Percentiles rank a stretch among this genome's conserved stretches.
phyloP scores from a whole-genome alignment of 2,329 filamentous ascomycete genomes.

The Aspergillus arachidicola region DNA sequence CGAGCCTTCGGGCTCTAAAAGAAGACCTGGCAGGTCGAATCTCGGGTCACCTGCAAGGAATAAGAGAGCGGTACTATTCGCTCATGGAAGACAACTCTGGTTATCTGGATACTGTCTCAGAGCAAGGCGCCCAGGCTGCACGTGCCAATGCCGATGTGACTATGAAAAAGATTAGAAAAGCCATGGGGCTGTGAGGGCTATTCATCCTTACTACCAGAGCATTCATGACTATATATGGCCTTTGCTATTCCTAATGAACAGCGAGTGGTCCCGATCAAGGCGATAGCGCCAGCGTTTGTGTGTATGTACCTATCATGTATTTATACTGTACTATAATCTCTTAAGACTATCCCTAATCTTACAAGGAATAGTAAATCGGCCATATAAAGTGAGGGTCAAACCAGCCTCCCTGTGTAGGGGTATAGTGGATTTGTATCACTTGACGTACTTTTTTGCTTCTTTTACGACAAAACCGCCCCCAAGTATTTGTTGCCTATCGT shows the following conservation, averaged over 20 bases:
- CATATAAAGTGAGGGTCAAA: not conserved
- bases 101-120: constrained; percentile 34
- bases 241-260: not conserved
- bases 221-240: not conserved
- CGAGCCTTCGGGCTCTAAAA: constrained; percentile 64
- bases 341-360: not conserved
- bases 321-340: not conserved
- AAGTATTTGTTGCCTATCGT: not conserved
- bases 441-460: not conserved
- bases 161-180: constrained; percentile 34
- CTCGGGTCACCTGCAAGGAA: constrained; percentile 30
- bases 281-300: not conserved
- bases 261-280: not conserved
- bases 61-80: constrained; percentile 38
- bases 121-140: constrained; percentile 34
- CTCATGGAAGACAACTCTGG: constrained; percentile 31
- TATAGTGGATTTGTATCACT: no score
- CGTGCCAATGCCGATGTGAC: constrained; percentile 34
- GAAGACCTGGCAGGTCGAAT: constrained; percentile 58
- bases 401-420: no score
- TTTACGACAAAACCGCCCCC: not conserved
- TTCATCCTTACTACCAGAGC: not conserved
- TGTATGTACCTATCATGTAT: not conserved
- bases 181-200: constrained; percentile 32
- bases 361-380: not conserved